Base-by-base conservation (phyloP, 495 filamentous ascomycete species). In the Podospora comata region DNA sequence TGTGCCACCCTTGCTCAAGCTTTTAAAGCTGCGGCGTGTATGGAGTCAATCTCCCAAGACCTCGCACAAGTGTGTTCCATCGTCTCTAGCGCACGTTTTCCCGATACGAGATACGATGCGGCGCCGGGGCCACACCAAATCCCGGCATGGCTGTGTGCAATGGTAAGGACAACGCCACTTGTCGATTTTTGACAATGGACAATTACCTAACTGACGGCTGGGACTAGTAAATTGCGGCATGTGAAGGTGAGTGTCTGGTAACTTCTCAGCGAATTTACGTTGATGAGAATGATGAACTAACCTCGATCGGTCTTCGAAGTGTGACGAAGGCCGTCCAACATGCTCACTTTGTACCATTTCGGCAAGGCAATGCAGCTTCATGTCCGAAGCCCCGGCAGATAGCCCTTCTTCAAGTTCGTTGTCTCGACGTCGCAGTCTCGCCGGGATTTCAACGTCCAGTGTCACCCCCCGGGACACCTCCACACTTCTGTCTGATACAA, bases 21-120 rank as follows among this genome's bases (percentile, higher is more conserved):
- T 58, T 19, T 19, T 19, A 58, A 20, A 20, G 55, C n/a, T 58
- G 55, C n/a, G 4, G 6, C 1, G 5, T 20, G n/a, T 15, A 58
- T 58, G 55, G 4, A 56, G n/a, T 58, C 23, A 58, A 58, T 58
- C n/a, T 58, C 23, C 55, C 55, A 19, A 19, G 23, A 58, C 55
- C 19, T 56, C 55, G n/a, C 7, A 58, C 55, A 23, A 15, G 55
- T n/a, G 18, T 58, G 55, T 58, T 58, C 55, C n/a, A 26, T 19
- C 23, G 55, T 58, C 23, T 58, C 55, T 26, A 58, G n/a, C n/a
- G n/a, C 55, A 15, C 11, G n/a, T 11, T 23, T 58, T 20, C 55
- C 55, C n/a, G 18, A 58, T 6, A 19, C 55, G n/a, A 58, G 13
- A 58, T 58, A 58, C n/a, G 55, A 58, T 58, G 55, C 55, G n/a